phyloP scores from a whole-genome alignment of 257 asterid species.

The Leonotis leonurus region DNA sequence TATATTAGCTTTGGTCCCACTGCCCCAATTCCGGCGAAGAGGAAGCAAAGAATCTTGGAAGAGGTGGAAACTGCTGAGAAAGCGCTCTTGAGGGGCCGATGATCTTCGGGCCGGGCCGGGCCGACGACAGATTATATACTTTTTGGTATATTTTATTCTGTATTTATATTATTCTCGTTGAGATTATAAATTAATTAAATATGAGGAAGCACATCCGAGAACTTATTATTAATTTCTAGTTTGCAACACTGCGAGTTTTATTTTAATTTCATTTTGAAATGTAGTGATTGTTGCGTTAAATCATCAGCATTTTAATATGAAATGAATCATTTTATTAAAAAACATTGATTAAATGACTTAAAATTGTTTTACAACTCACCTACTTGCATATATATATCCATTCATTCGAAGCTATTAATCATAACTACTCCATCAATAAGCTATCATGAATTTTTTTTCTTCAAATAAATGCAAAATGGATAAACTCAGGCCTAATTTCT shows the following conservation, averaged over 20 bases:
- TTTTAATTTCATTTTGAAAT: neutral
- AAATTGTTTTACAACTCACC: too few relatives aligned
- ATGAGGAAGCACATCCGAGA: neutral
- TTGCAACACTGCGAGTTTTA: neutral
- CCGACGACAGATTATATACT: neutral
- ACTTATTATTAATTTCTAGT: neutral
- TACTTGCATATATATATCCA: too few relatives aligned
- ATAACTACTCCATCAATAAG: too few relatives aligned
- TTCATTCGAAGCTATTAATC: too few relatives aligned
- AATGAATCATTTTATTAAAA: too few relatives aligned
- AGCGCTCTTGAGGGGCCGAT: constrained; percentile 79
- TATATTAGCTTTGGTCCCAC: constrained; percentile 93
- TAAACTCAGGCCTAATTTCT: too few relatives aligned
- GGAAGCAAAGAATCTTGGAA: constrained; percentile 83
- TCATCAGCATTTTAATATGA: too few relatives aligned
- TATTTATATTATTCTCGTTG: constrained; percentile 7
- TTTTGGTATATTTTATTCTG: constrained; percentile 24
- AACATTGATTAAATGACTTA: too few relatives aligned
- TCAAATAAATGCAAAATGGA: too few relatives aligned
- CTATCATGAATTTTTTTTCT: too few relatives aligned
- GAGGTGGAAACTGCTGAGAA: constrained; percentile 96
- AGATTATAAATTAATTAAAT: constrained; percentile 13
- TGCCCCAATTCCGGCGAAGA: constrained; percentile 80
- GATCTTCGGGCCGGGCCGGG: neutral
- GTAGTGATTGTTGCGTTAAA: too few relatives aligned